A percentile compares a stretch with the other conserved stretches of the same genome.
phyloP scores from a whole-genome alignment of 331 rosid genomes.

The Malus hybrid region DNA sequence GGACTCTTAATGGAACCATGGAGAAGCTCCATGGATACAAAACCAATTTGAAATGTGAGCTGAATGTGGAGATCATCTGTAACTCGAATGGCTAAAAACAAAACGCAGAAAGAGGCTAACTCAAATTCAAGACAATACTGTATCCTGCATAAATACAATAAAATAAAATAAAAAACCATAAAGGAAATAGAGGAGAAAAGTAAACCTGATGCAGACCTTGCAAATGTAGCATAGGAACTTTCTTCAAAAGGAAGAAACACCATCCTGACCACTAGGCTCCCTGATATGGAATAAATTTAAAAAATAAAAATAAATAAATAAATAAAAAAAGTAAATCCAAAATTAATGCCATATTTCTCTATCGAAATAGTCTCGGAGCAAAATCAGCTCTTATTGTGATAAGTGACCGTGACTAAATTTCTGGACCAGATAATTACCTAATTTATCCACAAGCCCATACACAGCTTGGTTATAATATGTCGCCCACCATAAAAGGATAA shows the following conservation, averaged over 20 bases:
- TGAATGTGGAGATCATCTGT: no score
- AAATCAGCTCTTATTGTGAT: not conserved
- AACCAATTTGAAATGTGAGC: not conserved
- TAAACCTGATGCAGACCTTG: constrained; percentile 96
- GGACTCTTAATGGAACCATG: not conserved
- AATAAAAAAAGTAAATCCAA: constrained; percentile 3
- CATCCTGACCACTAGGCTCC: constrained; percentile 92
- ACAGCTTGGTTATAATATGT: constrained; percentile 93
- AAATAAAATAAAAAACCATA: not conserved
- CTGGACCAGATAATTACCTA: constrained; percentile 42
- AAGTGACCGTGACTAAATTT: constrained; percentile 10
- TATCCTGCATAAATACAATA: not conserved
- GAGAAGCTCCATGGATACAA: not conserved
- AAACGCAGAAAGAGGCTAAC: not conserved
- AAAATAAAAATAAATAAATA: no score
- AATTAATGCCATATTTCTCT: not conserved
- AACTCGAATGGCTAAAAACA: not conserved
- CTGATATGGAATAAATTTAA: constrained; percentile 41
- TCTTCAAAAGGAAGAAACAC: constrained; percentile 97
- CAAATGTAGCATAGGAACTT: constrained; percentile 84
- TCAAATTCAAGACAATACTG: not conserved
- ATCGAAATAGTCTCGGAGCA: not conserved
- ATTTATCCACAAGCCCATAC: constrained; percentile 84
- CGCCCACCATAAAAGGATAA: constrained; percentile 86
- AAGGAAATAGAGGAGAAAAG: constrained; percentile 32